A percentile compares a stretch with the other conserved stretches of the same genome.
Conservation (phyloP, 257 asterid species). For the Solanum bulbocastanum region DNA sequence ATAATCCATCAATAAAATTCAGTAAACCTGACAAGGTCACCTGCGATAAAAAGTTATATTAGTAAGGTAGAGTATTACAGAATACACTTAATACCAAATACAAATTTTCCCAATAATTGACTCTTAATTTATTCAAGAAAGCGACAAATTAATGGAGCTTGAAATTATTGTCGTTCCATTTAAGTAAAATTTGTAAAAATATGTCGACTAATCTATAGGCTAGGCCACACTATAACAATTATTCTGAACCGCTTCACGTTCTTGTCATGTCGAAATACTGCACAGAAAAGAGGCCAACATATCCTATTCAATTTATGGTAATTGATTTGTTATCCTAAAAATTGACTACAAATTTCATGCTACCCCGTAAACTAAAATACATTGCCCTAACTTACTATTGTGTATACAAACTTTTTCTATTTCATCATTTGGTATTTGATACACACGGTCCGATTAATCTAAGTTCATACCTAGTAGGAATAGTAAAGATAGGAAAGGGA, state of each 20-base stretch:
- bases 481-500: background rate
- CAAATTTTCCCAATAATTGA: background rate
- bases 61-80: background rate
- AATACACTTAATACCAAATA: background rate
- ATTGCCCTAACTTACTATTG: background rate
- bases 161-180: background rate
- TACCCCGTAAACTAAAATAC: background rate
- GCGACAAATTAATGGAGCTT: background rate
- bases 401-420: background rate
- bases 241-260: background rate
- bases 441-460: background rate
- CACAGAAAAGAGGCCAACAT: background rate
- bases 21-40: conserved; percentile 7
- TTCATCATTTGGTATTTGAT: background rate
- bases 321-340: background rate
- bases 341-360: background rate
- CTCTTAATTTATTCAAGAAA: background rate
- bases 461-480: background rate
- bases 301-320: background rate
- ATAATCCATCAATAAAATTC: conserved; percentile 3
- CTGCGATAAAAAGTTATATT: background rate
- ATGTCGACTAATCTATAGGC: background rate
- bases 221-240: background rate
- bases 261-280: background rate
- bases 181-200: background rate